A percentile compares a stretch with the other conserved stretches of the same genome.
These are phyloP conservation scores for Beauveria rudraprayagi DNA, from an alignment of 2,329 filamentous ascomycete species.

Conservation along the genomic window DNA sequence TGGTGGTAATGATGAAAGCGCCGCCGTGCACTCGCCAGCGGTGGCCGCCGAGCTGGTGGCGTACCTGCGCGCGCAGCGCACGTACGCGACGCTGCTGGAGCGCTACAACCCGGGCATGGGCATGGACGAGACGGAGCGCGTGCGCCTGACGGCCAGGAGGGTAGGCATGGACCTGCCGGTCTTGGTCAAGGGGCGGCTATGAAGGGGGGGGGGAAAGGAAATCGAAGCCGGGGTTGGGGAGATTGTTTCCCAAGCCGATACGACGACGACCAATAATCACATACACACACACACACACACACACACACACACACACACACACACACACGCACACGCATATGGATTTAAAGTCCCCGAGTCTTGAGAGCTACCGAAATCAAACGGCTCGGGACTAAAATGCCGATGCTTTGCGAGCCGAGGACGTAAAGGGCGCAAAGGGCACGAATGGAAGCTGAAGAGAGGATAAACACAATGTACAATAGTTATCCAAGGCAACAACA, in stretches of 20 bases:
- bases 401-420: neutral
- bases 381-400: neutral
- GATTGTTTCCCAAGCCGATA: too few species aligned
- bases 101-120: slow-evolving; percentile 90
- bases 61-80: slow-evolving; percentile 78
- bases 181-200: slow-evolving; percentile 34
- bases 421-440: neutral
- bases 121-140: slow-evolving; percentile 77
- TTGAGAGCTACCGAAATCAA: too few species aligned
- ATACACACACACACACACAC: neutral
- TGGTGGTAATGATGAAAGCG: slow-evolving; percentile 15
- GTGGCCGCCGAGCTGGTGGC: slow-evolving; percentile 70
- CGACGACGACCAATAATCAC: neutral
- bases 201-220: neutral
- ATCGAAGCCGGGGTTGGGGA: too few species aligned
- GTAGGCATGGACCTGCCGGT: slow-evolving; percentile 85
- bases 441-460: neutral
- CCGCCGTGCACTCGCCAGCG: neutral
- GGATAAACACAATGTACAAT: neutral
- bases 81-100: slow-evolving; percentile 74
- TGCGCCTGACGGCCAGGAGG: slow-evolving; percentile 73
- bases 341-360: neutral
- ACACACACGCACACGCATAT: neutral
- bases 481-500: neutral
- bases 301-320: neutral